These are phyloP conservation scores for Evernia prunastri DNA, from an alignment of 495 filamentous ascomycete species.

Conservation along the genomic window DNA sequence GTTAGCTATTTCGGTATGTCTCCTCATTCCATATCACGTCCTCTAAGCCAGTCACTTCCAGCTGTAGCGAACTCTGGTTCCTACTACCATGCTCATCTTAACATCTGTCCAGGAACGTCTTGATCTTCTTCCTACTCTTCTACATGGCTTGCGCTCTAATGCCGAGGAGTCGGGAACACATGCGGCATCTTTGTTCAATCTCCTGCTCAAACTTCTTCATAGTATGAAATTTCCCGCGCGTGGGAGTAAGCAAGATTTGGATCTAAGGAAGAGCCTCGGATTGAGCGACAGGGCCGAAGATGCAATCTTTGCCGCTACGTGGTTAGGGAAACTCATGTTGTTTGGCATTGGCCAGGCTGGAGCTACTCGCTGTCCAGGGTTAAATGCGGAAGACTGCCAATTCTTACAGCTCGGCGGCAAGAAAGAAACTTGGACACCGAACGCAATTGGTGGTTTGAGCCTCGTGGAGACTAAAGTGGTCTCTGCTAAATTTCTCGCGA, in stretches of 20 bases:
- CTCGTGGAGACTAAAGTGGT: constrained; percentile 58
- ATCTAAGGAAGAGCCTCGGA: constrained; percentile 57
- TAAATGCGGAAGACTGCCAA: constrained; percentile 61
- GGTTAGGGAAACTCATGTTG: constrained; percentile 75
- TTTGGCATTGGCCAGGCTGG: constrained; percentile 45
- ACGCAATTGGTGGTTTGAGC: constrained; percentile 55
- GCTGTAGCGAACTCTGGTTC: not conserved
- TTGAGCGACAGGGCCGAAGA: constrained; percentile 58
- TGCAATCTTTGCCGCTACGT: constrained; percentile 64
- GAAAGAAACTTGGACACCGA: constrained; percentile 62
- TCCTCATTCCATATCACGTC: not conserved
- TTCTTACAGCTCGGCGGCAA: constrained; percentile 66
- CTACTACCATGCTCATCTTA: not conserved
- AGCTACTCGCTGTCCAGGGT: constrained; percentile 54
- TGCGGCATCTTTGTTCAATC: constrained; percentile 70
- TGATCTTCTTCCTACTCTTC: constrained; percentile 61
- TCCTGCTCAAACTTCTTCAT: constrained; percentile 68
- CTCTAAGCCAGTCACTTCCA: not conserved
- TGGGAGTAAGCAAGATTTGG: constrained; percentile 68
- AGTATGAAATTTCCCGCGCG: constrained; percentile 65
- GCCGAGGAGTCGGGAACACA: constrained; percentile 57
- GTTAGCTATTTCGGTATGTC: constrained; percentile 38
- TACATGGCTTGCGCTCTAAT: constrained; percentile 61
- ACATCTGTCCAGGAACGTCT: constrained; percentile 46
- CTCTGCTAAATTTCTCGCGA: constrained; percentile 64